Base-by-base conservation (phyloP, 2,329 filamentous ascomycete species). In the Decorospora gaudefroyi region DNA sequence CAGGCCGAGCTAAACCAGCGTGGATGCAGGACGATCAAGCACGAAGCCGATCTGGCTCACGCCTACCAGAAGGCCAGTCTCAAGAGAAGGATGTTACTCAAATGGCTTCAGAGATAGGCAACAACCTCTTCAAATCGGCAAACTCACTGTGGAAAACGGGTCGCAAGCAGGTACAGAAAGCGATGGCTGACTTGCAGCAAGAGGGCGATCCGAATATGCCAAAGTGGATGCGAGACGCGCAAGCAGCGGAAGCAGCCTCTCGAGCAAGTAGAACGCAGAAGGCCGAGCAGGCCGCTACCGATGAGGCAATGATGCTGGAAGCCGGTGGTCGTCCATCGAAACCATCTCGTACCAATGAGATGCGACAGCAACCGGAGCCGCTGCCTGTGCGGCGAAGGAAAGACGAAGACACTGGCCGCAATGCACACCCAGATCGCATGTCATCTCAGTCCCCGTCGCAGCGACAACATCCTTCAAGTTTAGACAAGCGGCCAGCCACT, bases 61-160 rank as follows among this genome's bases (percentile, higher is more conserved):
- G 78, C 42, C 71, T 68, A 55, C 68, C 70, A 51, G 79, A 85
- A 36, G 80, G 74, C 45, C 72, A 74, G 3, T 77, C 76, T 7
- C 75, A 67, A 42, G 87, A 90, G 1, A 83, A 78, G 39, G 92
- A 96, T 59, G 78, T 95, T 42, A 78, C 88, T 11, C 90, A 92
- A 62, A 80, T 86, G 29, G 92, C 92, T 2, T 84, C 89, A 4
- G 87, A 91, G 22, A 78, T 97, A 63, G 88, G 93, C 0, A 89
- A 76, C 30, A 95, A 81, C 50, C 72, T 99, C 9, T 84, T 97
- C 69, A 99, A 99, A 69, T 93, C 91, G 2, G 93, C 93, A 2
- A 95, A 95, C 56, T 92, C 89, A 1, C 74, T 97, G 0, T 99
- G 93, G 93, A 99, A 96, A 67, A 88, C 87, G 3, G 85, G 92